A percentile compares a stretch with the other conserved stretches of the same genome.
phyloP scores from a whole-genome alignment of 169 alveolate species.

The Sarcocystis neurona region DNA sequence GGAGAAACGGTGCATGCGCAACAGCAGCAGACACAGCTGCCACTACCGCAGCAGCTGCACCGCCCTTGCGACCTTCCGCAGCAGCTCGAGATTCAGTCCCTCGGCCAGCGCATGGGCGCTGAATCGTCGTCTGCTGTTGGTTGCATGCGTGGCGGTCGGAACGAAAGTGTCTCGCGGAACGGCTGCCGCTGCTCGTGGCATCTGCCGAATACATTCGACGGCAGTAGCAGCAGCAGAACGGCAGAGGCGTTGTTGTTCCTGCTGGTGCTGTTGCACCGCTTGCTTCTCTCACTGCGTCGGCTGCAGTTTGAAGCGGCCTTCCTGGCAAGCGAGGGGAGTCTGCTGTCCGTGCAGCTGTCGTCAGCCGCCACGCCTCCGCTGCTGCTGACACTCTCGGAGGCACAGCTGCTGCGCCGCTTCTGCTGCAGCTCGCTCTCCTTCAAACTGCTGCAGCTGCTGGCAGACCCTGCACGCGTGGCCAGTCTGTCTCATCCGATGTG shows the following conservation, averaged over 20 bases:
- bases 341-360: neutral
- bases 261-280: conserved; percentile 56
- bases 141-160: too few relatives aligned
- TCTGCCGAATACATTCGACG: too few relatives aligned
- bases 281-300: neutral
- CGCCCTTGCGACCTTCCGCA: too few relatives aligned
- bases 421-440: neutral
- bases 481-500: conserved; percentile 47
- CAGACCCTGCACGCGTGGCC: conserved; percentile 53
- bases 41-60: too few relatives aligned
- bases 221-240: neutral
- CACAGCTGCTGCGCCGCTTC: conserved; percentile 7
- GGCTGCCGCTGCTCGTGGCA: too few relatives aligned
- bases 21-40: too few relatives aligned
- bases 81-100: too few relatives aligned
- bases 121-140: too few relatives aligned
- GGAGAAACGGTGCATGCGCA: too few relatives aligned
- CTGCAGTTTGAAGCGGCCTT: conserved; percentile 3
- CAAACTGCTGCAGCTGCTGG: conserved; percentile 27
- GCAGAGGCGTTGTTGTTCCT: conserved; percentile 7
- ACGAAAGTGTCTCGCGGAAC: too few relatives aligned
- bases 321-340: neutral
- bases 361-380: neutral
- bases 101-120: too few relatives aligned
- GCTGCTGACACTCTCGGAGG: neutral